These are phyloP conservation scores for Aureobasidium sp. DNA, from an alignment of 2,329 filamentous ascomycete species.

Conservation along the genomic window DNA sequence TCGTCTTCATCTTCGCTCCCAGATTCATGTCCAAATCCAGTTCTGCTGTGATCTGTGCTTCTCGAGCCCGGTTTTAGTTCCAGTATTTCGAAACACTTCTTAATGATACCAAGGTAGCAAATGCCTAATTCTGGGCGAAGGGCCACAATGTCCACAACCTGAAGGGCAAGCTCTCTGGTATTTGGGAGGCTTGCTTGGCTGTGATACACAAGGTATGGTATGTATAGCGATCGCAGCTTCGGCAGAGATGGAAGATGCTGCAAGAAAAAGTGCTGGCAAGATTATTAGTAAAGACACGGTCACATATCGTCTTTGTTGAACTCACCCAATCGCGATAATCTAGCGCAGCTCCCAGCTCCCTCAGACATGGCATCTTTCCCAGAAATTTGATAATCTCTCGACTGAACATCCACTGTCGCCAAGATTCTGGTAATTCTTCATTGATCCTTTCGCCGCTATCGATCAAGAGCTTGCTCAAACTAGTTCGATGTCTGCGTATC, in stretches of 20 bases:
- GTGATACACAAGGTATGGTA: slow-evolving; percentile 60
- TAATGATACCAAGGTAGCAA: slow-evolving; percentile 68
- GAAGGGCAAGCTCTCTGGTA: slow-evolving; percentile 63
- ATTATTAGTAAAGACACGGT: not conserved
- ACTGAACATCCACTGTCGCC: slow-evolving; percentile 64
- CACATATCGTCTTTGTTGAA: not conserved
- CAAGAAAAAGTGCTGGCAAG: slow-evolving; percentile 64
- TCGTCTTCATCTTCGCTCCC: slow-evolving; percentile 26
- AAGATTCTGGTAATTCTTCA: slow-evolving; percentile 37
- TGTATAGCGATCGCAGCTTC: slow-evolving; percentile 63
- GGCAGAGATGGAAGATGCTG: slow-evolving; percentile 65
- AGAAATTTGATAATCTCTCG: slow-evolving; percentile 65
- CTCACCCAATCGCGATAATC: slow-evolving; percentile 74
- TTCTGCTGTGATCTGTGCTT: not conserved
- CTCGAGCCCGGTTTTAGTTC: slow-evolving; percentile 46
- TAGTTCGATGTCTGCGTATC: slow-evolving; percentile 62
- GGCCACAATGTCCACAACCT: slow-evolving; percentile 71
- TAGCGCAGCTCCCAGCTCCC: slow-evolving; percentile 64
- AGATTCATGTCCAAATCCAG: not conserved
- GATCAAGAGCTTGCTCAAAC: slow-evolving; percentile 65
- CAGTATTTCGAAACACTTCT: slow-evolving; percentile 75
- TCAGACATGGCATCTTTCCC: slow-evolving; percentile 63
- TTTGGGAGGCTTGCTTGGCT: slow-evolving; percentile 47
- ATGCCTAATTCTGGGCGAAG: slow-evolving; percentile 68
- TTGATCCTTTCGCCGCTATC: slow-evolving; percentile 57